Conservation (phyloP, 1,139 yeast species). For the Suhomyces taliae region DNA sequence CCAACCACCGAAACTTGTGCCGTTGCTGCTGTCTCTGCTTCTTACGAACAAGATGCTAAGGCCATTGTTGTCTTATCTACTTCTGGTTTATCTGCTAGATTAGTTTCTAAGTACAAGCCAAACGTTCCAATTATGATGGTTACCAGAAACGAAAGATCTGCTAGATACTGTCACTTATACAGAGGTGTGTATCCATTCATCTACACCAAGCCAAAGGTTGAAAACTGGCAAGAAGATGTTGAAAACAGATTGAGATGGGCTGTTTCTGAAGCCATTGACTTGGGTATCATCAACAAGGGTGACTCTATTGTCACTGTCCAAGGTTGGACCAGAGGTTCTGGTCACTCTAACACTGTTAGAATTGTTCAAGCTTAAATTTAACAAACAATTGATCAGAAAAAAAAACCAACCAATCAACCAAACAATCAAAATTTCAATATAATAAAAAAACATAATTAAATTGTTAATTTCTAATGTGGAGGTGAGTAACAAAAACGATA, state of each 20-base stretch:
- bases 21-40: conserved; percentile 93
- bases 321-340: conserved; percentile 99
- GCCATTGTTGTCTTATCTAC: conserved; percentile 96
- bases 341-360: conserved; percentile 98
- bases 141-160: conserved; percentile 90
- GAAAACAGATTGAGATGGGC: conserved; percentile 95
- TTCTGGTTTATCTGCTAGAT: conserved; percentile 92
- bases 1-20: conserved; percentile 96
- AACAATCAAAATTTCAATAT: not conserved
- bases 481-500: no score
- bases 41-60: conserved; percentile 94
- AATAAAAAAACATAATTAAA: no score
- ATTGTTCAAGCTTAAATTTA: conserved; percentile 47
- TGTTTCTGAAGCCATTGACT: conserved; percentile 82
- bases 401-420: not conserved
- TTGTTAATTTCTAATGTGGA: no score
- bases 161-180: conserved; percentile 93
- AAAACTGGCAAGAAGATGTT: conserved; percentile 95
- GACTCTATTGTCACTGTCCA: conserved; percentile 93
- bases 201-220: conserved; percentile 64
- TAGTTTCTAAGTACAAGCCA: conserved; percentile 96
- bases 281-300: conserved; percentile 85
- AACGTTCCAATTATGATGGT: conserved; percentile 97
- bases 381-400: not conserved
- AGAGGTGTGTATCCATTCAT: conserved; percentile 99